Evolutionary conservation across 768 basidiomycete genomes (phyloP).

Genomic region (Dentipellis fragilis): DNA sequence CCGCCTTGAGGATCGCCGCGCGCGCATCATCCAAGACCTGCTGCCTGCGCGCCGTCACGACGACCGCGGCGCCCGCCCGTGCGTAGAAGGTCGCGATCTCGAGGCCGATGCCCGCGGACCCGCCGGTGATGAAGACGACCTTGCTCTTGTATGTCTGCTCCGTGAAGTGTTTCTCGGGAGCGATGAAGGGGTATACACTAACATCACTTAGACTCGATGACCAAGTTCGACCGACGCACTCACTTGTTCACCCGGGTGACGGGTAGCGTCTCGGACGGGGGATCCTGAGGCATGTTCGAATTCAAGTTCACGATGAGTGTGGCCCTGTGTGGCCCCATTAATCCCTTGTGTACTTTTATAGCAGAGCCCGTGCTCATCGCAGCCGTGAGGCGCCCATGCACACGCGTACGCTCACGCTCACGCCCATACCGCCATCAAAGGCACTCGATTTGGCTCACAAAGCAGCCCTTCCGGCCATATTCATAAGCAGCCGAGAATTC

Average conservation of each 20-base stretch:
- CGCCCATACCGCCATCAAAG: too few relatives aligned
- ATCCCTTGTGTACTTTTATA: too few relatives aligned
- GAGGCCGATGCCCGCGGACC: conserved; percentile 9
- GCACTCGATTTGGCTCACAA: too few relatives aligned
- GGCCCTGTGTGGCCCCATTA: too few relatives aligned
- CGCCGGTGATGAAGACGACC: conserved; percentile 14
- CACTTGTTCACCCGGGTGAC: background rate
- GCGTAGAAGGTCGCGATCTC: conserved; percentile 10
- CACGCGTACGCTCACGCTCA: too few relatives aligned
- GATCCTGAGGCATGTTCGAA: background rate
- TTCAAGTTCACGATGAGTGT: background rate
- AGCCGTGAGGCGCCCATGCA: too few relatives aligned
- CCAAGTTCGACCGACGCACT: background rate
- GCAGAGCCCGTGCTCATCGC: too few relatives aligned
- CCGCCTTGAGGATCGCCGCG: background rate
- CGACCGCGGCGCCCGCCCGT: conserved; percentile 9
- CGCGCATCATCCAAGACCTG: conserved; percentile 10
- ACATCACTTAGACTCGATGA: background rate
- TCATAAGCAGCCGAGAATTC: too few relatives aligned
- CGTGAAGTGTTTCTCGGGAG: background rate
- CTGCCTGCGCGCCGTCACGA: conserved; percentile 6
- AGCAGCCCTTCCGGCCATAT: too few relatives aligned
- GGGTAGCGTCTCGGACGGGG: background rate
- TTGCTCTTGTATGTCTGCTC: conserved; percentile 7
- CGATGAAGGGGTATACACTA: background rate